Percentiles rank a stretch among this genome's conserved stretches.
Conservation (phyloP, 2,329 filamentous ascomycete species). For the Colletotrichum lentis region DNA sequence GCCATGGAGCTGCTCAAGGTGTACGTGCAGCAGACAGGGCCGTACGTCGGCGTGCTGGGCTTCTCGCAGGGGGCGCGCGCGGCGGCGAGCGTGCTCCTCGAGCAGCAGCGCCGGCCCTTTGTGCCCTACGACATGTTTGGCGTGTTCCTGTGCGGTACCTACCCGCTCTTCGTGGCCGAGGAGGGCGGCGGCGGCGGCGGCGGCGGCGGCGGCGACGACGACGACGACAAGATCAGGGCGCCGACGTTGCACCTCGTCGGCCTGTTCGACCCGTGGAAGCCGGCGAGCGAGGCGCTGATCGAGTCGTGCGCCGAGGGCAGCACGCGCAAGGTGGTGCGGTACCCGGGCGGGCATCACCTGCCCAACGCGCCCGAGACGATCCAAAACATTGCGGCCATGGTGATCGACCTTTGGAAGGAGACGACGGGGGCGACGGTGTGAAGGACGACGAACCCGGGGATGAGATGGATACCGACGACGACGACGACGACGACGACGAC, state of each 20-base stretch:
- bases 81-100: conserved; percentile 28
- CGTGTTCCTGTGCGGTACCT: conserved; percentile 32
- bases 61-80: conserved; percentile 33
- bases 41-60: conserved; percentile 28
- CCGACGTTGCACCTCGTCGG: conserved; percentile 32
- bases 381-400: conserved; percentile 20
- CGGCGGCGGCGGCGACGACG: neutral
- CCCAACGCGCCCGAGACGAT: conserved; percentile 28
- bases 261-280: conserved; percentile 23
- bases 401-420: conserved; percentile 26
- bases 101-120: conserved; percentile 33
- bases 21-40: conserved; percentile 31
- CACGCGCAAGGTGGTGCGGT: conserved; percentile 26
- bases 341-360: conserved; percentile 26
- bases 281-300: conserved; percentile 24
- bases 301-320: conserved; percentile 18
- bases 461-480: too few species aligned
- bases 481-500: too few species aligned
- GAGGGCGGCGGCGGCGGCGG: neutral
- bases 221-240: conserved; percentile 18
- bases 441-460: too few species aligned
- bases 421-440: conserved; percentile 2
- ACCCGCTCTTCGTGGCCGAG: conserved; percentile 25
- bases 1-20: conserved; percentile 25
- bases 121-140: conserved; percentile 17